Evolutionary conservation across 805 yeast species (phyloP).

Genomic region (Lipomyces starkeyi): DNA sequence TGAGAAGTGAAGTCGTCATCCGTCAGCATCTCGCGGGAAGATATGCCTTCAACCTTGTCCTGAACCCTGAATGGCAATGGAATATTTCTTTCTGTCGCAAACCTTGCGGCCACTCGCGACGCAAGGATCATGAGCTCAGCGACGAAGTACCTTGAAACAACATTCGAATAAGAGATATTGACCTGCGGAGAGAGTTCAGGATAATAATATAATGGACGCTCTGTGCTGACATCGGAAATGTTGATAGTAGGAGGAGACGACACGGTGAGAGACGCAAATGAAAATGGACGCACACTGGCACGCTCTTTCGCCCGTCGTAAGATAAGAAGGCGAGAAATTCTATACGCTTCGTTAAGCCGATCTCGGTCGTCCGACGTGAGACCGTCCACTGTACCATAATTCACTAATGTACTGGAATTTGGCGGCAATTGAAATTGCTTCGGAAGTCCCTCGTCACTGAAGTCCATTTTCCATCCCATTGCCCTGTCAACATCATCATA

Average conservation of each 20-base stretch:
- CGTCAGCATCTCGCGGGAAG: not conserved
- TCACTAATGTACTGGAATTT: not conserved
- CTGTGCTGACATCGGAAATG: not conserved
- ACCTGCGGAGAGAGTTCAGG: constrained; percentile 1
- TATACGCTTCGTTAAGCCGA: constrained; percentile 10
- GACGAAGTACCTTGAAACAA: constrained; percentile 65
- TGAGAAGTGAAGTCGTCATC: not conserved
- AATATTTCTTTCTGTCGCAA: constrained; percentile 36
- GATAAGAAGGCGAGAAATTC: constrained; percentile 5
- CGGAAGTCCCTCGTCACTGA: constrained; percentile 14
- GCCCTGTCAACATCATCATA: constrained; percentile 65
- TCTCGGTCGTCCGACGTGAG: constrained; percentile 19
- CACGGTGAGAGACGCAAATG: not conserved
- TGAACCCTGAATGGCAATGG: constrained; percentile 41
- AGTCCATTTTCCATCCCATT: constrained; percentile 27
- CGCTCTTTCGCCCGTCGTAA: constrained; percentile 3
- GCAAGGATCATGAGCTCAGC: constrained; percentile 85
- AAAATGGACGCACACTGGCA: not conserved
- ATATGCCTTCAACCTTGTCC: not conserved
- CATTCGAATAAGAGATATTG: constrained; percentile 43
- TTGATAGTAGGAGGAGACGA: not conserved
- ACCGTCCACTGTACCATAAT: constrained; percentile 6
- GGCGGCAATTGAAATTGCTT: too few relatives aligned
- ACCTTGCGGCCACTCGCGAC: constrained; percentile 54
- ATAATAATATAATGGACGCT: constrained; percentile 10